phyloP scores from a whole-genome alignment of 108 stramenopile species.

The Seminavis robusta region DNA sequence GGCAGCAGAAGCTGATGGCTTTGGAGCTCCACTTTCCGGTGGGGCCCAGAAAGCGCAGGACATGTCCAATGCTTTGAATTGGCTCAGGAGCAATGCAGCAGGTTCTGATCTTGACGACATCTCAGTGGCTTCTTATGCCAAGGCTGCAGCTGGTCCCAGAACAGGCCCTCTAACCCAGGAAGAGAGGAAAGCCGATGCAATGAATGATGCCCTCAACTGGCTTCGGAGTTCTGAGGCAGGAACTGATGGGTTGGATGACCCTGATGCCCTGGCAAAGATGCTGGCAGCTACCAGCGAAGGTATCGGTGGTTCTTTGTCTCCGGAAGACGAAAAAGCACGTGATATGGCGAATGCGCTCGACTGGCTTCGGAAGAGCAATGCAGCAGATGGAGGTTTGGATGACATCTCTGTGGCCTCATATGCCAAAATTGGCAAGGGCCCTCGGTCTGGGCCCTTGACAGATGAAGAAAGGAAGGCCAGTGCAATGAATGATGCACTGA shows the following conservation, averaged over 20 bases:
- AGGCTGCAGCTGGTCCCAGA: not conserved
- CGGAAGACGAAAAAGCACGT: not conserved
- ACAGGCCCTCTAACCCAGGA: constrained; percentile 3
- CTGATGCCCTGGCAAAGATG: not conserved
- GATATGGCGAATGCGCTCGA: constrained; percentile 15
- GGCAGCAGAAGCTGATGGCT: too few relatives aligned
- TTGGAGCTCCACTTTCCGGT: too few relatives aligned
- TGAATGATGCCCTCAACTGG: constrained; percentile 47
- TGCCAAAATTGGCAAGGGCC: not conserved
- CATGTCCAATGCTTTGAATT: constrained; percentile 19
- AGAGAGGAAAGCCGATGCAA: constrained; percentile 34
- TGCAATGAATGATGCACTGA: constrained; percentile 2
- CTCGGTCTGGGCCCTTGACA: not conserved
- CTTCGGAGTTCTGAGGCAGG: constrained; percentile 32
- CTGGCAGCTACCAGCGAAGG: not conserved
- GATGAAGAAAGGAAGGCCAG: constrained; percentile 17
- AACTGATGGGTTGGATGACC: constrained; percentile 21
- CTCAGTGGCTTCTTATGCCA: not conserved
- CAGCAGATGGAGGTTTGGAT: constrained; percentile 9
- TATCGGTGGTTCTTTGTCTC: not conserved
- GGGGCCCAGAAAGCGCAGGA: too few relatives aligned
- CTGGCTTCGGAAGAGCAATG: constrained; percentile 8
- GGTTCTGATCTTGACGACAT: constrained; percentile 1
- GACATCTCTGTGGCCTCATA: constrained; percentile 12
- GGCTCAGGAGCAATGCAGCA: constrained; percentile 20